Conservation (phyloP, 2,329 filamentous ascomycete species). For the Nigrospora osmanthi region DNA sequence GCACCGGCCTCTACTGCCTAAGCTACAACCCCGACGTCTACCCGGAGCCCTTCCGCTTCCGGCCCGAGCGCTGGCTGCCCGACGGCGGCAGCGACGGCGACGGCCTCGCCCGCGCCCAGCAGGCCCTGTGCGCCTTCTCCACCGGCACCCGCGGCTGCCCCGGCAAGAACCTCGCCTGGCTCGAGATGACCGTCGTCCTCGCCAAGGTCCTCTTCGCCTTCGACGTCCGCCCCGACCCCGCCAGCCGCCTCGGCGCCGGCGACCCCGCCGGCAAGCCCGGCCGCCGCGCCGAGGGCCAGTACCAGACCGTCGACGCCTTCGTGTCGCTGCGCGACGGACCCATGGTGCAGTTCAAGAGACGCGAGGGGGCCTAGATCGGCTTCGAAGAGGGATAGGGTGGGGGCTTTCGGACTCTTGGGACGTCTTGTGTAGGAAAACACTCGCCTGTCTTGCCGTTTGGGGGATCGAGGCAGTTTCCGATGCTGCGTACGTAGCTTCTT, state of each 20-base stretch:
- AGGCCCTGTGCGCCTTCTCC: not conserved
- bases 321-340: conserved; percentile 3
- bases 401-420: too few relatives aligned
- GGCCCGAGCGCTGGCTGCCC: not conserved
- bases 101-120: not conserved
- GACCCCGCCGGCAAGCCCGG: not conserved
- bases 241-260: not conserved
- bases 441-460: too few relatives aligned
- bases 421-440: too few relatives aligned
- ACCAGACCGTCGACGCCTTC: conserved; percentile 1
- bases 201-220: not conserved
- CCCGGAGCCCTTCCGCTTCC: not conserved
- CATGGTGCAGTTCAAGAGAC: conserved; percentile 3
- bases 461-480: too few relatives aligned
- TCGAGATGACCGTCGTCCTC: not conserved
- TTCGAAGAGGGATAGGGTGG: too few relatives aligned
- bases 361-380: not conserved
- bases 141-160: not conserved
- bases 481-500: too few relatives aligned
- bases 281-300: not conserved
- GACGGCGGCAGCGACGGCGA: not conserved
- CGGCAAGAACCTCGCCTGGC: not conserved
- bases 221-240: not conserved
- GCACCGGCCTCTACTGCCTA: not conserved
- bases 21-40: not conserved